Evolutionary conservation across 352 stramenopile genomes (phyloP), one percentile per base, ranked within the genome.

Genomic region (Phytophthora litchii): DNA sequence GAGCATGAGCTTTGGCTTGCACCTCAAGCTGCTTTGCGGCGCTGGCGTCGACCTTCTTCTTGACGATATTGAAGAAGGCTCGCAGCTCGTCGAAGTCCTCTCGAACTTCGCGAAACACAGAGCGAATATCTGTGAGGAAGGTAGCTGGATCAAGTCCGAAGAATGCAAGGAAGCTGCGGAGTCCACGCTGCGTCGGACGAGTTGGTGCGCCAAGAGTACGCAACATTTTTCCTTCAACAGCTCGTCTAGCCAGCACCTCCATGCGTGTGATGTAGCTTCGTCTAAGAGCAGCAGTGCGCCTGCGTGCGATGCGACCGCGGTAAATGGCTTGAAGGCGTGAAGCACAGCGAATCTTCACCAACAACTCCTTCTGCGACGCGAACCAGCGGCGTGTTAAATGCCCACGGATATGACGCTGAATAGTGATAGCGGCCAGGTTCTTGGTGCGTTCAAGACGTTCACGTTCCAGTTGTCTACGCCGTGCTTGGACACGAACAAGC

Each of bases 191-290:
- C 1, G 78, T 86, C 25, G 80, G 59, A 17, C 85, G 72, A 10
- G 70, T 87, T 25, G 74, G 70, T 2, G 85, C 80, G 0, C 83
- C 84, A 0, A 94, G 35, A 1, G 76, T 67, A 3, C 85, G 74
- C 42, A 94, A 43, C 10, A 85, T 43, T 29, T 78, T 83, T 3
- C 83, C 82, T 74, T 92, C 85, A 0, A 91, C 58, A 7, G 76
- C 74, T 17, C 85, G 58, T 31, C 83, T 63, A 0, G 83, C 59
- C 2, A 91, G 54, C 46, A 94, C 70, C 42, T 94, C 83, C 78
- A 94, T 90, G 1, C 84, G 77, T 1, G 81, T 89, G 29, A 92
- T 74, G 36, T 86, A 91, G 45, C 84, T 91, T 7, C 85, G 73
- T 19, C 85, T 63, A 7, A 91, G 60, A n/a, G 85, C 85, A 11